Evolutionary conservation across 2,329 filamentous ascomycete genomes (phyloP), one percentile per base, ranked within the genome.

Genomic region (Tolypocladium ovalisporum): DNA sequence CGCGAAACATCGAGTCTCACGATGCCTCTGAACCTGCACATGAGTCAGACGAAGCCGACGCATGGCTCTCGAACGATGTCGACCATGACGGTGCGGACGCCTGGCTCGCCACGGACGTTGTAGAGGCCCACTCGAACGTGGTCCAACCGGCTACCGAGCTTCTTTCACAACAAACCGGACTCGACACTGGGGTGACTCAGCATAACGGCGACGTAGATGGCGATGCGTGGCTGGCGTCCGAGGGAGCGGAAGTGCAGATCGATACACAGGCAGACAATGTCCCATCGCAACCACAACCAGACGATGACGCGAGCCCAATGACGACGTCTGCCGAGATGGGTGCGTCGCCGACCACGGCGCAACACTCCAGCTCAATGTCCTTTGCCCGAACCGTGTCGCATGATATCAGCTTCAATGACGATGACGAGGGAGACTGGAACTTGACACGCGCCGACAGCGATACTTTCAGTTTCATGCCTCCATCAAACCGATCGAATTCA

Each of bases 381-480:
- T 87, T 87, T 69, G 76, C 83, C 13, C 79, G 84, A 39, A 87
- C 84, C 2, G 82, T 85, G 15, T 80, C 83, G 13, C 79, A 85
- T 58, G 82, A 85, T 56, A 72, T 85, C 29, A 84, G 75, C 66
- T 85, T 82, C 71, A 76, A 75, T 57, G 77, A 78, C 49, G 83
- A 84, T 27, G 82, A 85, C 24, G 82, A 84, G 27, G 66, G 71
- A n/a, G 82, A 85, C 60, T 85, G 80, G 79, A 79, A 71, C 54
- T 64, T 82, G 1, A 71, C 77, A 15, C 76, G 76, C 56, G 74
- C 76, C 35, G 76, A 81, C 55, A 78, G 78, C 1, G 81, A 86
- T 57, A 79, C 79, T 3, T 85, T 84, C 70, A 79, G 79, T 59
- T 81, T 82, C 61, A 82, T 86, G 80, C 71, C 79, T 10, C 73